phyloP scores from a whole-genome alignment of 371 early-diverging fungal species.

The Ecytonucleospora hepatopenaei region DNA sequence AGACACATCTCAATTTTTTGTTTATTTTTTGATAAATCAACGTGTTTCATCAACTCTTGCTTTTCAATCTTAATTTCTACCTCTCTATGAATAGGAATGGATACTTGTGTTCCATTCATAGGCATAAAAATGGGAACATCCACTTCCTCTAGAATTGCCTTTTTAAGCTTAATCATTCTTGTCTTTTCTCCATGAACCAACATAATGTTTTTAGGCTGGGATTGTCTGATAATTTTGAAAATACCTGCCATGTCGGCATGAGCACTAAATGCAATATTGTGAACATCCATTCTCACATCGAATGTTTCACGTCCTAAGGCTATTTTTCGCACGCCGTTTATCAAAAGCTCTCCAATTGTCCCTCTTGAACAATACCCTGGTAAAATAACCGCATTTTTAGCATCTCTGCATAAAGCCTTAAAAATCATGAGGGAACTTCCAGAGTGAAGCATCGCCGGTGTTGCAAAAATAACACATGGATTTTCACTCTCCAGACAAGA shows the following conservation, averaged over 20 bases:
- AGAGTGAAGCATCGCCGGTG: constrained; percentile 68
- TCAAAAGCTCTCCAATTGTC: constrained; percentile 80
- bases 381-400: constrained; percentile 72
- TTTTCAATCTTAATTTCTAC: constrained; percentile 25
- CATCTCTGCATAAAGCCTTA: constrained; percentile 71
- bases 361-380: constrained; percentile 75
- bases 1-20: constrained; percentile 8
- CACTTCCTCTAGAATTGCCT: constrained; percentile 57
- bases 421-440: constrained; percentile 69
- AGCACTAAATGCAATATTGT: constrained; percentile 86
- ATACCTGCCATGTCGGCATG: constrained; percentile 97
- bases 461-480: constrained; percentile 81
- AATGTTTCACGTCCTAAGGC: constrained; percentile 68
- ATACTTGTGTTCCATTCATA: constrained; percentile 29
- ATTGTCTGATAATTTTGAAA: constrained; percentile 78
- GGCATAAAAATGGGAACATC: constrained; percentile 35
- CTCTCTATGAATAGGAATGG: constrained; percentile 23
- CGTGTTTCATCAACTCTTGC: constrained; percentile 7
- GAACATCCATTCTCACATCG: constrained; percentile 74
- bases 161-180: constrained; percentile 72
- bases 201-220: constrained; percentile 77
- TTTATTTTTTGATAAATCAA: constrained; percentile 6
- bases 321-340: constrained; percentile 68
- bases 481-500: constrained; percentile 62
- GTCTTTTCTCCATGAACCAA: constrained; percentile 90